Base-by-base conservation (phyloP, 148 eudicot genomes). In the Oxyria digyna region DNA sequence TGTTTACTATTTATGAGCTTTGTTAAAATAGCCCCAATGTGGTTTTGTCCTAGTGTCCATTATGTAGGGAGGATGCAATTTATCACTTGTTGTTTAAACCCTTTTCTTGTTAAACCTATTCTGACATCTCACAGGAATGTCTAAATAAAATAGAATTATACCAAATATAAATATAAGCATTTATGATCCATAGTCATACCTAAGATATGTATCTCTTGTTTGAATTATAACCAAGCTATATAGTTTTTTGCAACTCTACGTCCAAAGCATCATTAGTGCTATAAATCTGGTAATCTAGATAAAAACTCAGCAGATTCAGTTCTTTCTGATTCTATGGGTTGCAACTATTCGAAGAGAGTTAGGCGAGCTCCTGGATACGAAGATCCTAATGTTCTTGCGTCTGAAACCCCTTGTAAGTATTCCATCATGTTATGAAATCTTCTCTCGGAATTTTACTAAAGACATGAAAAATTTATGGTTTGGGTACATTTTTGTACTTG, bases 401-500 rank as follows among this genome's bases (percentile, higher is more conserved):
- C 84, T 4, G 95, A 80, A 84, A 92, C 98, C 55, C 87, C 88
- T 70, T 92, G 98, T 92, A 71, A 79, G 96, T 77, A 74, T 80
- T n/a, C n/a, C n/a, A n/a, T 59, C 74, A 68, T 68, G 67, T 18
- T 66, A 66, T 66, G 27, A 1, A 8, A 37, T 66, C 45, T 18
- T 37, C n/a, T n/a, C n/a, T n/a, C n/a, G n/a, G n/a, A n/a, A n/a
- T n/a, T n/a, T n/a, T n/a, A n/a, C n/a, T n/a, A n/a, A n/a, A n/a
- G n/a, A n/a, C n/a, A n/a, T n/a, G n/a, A n/a, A n/a, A n/a, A n/a
- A n/a, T 35, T 35, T 35, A 35, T 35, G 12, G n/a, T 37, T 65
- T 45, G 15, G 49, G 2, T 8, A 57, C n/a, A 57, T 15, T 67
- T 46, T 4, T 41, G 20, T 5, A 31, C 26, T 0, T 69, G 40